phyloP scores from a whole-genome alignment of 2,329 filamentous ascomycete species.

The Pseudocercospora musae region DNA sequence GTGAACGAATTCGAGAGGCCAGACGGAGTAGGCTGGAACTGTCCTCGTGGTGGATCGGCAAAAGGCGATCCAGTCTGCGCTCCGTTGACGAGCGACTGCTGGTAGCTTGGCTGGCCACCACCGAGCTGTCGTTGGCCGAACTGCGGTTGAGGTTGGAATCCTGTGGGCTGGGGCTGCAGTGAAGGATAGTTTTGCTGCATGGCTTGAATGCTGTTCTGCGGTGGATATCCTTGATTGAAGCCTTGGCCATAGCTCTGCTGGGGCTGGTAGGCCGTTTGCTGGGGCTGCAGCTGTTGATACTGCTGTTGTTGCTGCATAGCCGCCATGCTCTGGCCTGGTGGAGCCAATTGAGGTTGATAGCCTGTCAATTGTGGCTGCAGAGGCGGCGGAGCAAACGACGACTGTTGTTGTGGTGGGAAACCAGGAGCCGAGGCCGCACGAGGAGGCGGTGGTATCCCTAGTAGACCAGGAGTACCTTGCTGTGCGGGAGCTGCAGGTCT shows the following conservation, averaged over 20 bases:
- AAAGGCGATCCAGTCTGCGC: slow-evolving; percentile 50
- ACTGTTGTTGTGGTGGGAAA: slow-evolving; percentile 54
- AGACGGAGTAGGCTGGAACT: slow-evolving; percentile 38
- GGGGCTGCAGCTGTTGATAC: slow-evolving; percentile 34
- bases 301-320: slow-evolving; percentile 44
- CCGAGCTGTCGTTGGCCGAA: slow-evolving; percentile 21
- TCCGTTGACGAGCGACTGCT: slow-evolving; percentile 52
- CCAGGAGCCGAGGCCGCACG: slow-evolving; percentile 85
- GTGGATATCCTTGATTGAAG: slow-evolving; percentile 44
- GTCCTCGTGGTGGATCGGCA: slow-evolving; percentile 53
- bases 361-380: slow-evolving; percentile 85
- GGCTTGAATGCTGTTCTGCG: slow-evolving; percentile 31
- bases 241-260: slow-evolving; percentile 19
- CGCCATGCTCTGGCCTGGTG: slow-evolving; percentile 44
- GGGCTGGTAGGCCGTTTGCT: slow-evolving; percentile 38
- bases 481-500: slow-evolving; percentile 66
- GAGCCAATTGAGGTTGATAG: slow-evolving; percentile 45
- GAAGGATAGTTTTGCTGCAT: slow-evolving; percentile 34
- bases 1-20: slow-evolving; percentile 36
- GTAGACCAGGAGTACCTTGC: slow-evolving; percentile 55
- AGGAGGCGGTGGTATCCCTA: slow-evolving; percentile 74
- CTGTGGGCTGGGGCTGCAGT: slow-evolving; percentile 56
- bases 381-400: slow-evolving; percentile 66
- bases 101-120: slow-evolving; percentile 37
- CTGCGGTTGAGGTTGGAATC: slow-evolving; percentile 37